Percentiles rank a stretch among this genome's conserved stretches.
phyloP scores from a whole-genome alignment of 73 alveolate genomes.

The Symbiodinium natans region DNA sequence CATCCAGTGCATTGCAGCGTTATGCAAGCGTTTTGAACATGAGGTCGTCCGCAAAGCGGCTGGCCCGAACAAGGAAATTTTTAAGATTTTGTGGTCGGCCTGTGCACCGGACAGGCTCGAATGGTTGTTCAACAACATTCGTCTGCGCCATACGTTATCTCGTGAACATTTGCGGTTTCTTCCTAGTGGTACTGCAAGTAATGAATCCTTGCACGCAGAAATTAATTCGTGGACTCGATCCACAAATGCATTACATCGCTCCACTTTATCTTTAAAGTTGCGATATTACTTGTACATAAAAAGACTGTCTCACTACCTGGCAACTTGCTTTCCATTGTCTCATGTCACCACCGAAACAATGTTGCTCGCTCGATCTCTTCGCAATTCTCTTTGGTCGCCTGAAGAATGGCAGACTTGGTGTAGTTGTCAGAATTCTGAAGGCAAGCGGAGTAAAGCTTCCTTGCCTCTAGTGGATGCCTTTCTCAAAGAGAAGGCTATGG shows the following conservation, averaged over 20 bases:
- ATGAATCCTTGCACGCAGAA: conserved; percentile 37
- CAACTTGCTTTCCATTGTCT: not conserved
- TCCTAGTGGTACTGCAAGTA: conserved; percentile 21
- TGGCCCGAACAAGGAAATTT: not conserved
- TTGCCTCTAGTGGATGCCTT: no score
- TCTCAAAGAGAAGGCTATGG: no score
- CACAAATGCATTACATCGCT: not conserved
- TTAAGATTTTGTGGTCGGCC: conserved; percentile 1
- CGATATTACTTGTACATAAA: not conserved
- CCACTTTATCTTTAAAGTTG: not conserved
- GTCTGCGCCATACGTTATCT: not conserved
- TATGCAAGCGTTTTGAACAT: not conserved
- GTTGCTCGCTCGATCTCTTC: not conserved
- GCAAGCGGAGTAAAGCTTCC: no score
- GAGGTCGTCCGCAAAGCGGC: conserved; percentile 24
- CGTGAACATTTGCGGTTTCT: not conserved
- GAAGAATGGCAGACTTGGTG: not conserved
- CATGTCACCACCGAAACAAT: not conserved
- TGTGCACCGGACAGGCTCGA: conserved; percentile 30
- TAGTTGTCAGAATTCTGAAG: not conserved
- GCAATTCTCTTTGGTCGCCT: not conserved
- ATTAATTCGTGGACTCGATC: not conserved
- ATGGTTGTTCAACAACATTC: conserved; percentile 20
- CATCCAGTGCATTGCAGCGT: not conserved
- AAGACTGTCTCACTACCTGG: not conserved